Evolutionary conservation across 1,139 yeast species (phyloP).

Genomic region (Trichomonascaceae sp.): DNA sequence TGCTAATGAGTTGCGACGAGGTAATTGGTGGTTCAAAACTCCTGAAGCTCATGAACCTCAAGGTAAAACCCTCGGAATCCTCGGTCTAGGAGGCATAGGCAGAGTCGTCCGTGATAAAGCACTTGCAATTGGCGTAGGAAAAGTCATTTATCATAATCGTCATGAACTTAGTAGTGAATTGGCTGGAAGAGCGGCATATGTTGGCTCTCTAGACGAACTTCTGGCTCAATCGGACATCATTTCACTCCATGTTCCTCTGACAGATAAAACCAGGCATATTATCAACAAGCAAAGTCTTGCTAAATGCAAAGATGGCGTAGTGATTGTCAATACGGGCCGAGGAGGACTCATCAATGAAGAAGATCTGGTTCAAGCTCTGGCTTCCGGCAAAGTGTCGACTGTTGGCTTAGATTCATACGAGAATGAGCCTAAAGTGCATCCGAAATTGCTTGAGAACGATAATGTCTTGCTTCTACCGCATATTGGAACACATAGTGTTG

Average conservation of each 20-base stretch:
- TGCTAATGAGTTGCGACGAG: slow-evolving; percentile 41
- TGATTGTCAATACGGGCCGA: slow-evolving; percentile 74
- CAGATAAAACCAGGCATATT: slow-evolving; percentile 51
- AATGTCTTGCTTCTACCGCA: slow-evolving; percentile 74
- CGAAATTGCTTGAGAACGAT: slow-evolving; percentile 49
- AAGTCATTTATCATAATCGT: slow-evolving; percentile 54
- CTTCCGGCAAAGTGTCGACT: slow-evolving; percentile 57
- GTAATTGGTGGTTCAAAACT: slow-evolving; percentile 32
- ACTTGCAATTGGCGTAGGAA: slow-evolving; percentile 53
- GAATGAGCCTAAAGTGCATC: slow-evolving; percentile 57
- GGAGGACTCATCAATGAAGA: slow-evolving; percentile 69
- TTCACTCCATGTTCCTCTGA: slow-evolving; percentile 63
- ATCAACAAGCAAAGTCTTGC: slow-evolving; percentile 47
- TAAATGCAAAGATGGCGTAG: slow-evolving; percentile 46
- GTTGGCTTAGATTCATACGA: slow-evolving; percentile 85
- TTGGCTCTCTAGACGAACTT: slow-evolving; percentile 33
- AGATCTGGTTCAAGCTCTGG: slow-evolving; percentile 62
- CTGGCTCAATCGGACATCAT: slow-evolving; percentile 47
- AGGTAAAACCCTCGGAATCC: slow-evolving; percentile 22
- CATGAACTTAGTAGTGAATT: slow-evolving; percentile 38
- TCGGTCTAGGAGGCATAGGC: slow-evolving; percentile 45
- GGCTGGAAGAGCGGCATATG: slow-evolving; percentile 39
- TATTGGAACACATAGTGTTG: slow-evolving; percentile 63
- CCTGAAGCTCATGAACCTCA: slow-evolving; percentile 29
- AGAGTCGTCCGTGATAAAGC: slow-evolving; percentile 54